Percentiles rank a stretch among this genome's conserved stretches.
Evolutionary conservation across 2,329 filamentous ascomycete genomes (phyloP).

Genomic region (Pleomassaria siparia): DNA sequence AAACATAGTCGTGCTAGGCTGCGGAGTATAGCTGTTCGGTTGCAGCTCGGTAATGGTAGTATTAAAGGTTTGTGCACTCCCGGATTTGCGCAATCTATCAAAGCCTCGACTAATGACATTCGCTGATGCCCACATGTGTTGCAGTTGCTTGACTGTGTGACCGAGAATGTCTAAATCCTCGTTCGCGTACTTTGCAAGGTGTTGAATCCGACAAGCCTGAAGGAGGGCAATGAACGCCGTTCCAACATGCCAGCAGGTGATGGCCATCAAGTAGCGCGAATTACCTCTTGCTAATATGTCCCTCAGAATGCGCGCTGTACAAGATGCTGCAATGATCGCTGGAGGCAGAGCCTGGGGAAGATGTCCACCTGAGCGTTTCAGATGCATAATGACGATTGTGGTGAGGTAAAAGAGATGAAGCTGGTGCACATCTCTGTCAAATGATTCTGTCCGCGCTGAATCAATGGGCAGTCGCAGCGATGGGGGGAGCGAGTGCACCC

Average conservation of each 20-base stretch:
- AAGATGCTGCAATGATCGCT: constrained; percentile 24
- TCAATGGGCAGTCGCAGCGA: constrained; percentile 16
- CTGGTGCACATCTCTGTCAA: constrained; percentile 25
- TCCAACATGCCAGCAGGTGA: constrained; percentile 25
- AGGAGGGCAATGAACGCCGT: constrained; percentile 26
- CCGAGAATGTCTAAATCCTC: constrained; percentile 21
- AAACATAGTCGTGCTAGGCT: too few relatives aligned
- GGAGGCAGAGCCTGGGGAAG: constrained; percentile 24
- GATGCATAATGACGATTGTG: constrained; percentile 23
- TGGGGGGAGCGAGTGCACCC: constrained; percentile 20
- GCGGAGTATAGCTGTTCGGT: neutral
- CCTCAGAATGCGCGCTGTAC: constrained; percentile 21
- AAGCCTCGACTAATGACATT: constrained; percentile 24
- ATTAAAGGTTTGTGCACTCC: neutral
- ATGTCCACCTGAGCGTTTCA: constrained; percentile 23
- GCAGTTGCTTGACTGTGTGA: constrained; percentile 20
- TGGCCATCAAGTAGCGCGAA: constrained; percentile 25
- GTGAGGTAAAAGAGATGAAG: constrained; percentile 25
- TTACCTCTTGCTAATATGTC: constrained; percentile 26
- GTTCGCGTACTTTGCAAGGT: constrained; percentile 18
- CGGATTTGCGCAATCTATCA: constrained; percentile 18
- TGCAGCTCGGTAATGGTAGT: neutral
- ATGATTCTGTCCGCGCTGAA: constrained; percentile 15
- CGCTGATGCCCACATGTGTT: constrained; percentile 27
- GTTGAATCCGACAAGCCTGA: constrained; percentile 21